These are phyloP conservation scores for Populus tremula DNA, from an alignment of 345 rosid species.

Conservation along the genomic window DNA sequence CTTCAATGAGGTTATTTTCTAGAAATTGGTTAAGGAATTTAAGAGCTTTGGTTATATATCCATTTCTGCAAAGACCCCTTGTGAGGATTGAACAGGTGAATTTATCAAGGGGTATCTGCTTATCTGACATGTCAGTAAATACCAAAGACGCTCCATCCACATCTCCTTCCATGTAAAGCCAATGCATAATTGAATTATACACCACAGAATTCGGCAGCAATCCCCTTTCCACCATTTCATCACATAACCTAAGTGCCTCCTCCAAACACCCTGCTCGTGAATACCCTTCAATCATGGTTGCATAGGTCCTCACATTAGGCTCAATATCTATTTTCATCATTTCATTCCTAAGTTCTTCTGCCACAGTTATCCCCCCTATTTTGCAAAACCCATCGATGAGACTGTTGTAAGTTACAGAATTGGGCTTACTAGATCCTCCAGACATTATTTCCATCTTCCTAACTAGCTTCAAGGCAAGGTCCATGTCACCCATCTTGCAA, in stretches of 20 bases:
- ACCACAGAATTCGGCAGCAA: conserved; percentile 5
- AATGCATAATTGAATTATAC: conserved; percentile 17
- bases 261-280: conserved; percentile 14
- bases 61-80: conserved; percentile 48
- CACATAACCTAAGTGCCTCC: conserved; percentile 18
- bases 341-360: conserved; percentile 15
- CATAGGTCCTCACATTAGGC: conserved; percentile 21
- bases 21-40: neutral
- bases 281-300: conserved; percentile 22
- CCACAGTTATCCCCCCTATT: neutral
- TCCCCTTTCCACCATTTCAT: conserved; percentile 18
- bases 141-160: conserved; percentile 41
- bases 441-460: conserved; percentile 55
- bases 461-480: conserved; percentile 37
- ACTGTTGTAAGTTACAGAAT: conserved; percentile 52
- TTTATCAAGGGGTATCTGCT: conserved; percentile 34
- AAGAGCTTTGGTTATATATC: conserved; percentile 22
- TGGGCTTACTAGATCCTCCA: conserved; percentile 36
- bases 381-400: conserved; percentile 34
- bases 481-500: conserved; percentile 42
- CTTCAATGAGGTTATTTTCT: neutral
- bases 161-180: conserved; percentile 46
- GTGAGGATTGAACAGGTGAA: conserved; percentile 51
- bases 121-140: conserved; percentile 49
- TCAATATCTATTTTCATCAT: conserved; percentile 11